These are phyloP conservation scores for Scedosporium apiospermum DNA, from an alignment of 2,329 filamentous ascomycete genomes.

Conservation along the genomic window DNA sequence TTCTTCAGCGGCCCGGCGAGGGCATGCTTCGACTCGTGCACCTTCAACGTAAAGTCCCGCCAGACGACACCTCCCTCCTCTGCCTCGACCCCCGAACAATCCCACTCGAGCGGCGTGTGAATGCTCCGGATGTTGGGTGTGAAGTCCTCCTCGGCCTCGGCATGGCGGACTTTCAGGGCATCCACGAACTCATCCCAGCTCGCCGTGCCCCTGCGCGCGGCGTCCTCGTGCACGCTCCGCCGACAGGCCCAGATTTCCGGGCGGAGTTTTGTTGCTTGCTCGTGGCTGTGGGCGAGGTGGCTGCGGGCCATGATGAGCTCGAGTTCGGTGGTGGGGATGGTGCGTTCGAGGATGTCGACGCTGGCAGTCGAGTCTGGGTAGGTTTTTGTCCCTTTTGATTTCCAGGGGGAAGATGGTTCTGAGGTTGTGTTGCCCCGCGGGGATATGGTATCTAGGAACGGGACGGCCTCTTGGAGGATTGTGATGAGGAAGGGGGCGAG, in stretches of 20 bases:
- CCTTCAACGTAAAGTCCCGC: conserved; percentile 35
- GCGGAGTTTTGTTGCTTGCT: conserved; percentile 11
- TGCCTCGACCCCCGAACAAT: conserved; percentile 30
- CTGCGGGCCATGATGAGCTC: conserved; percentile 24
- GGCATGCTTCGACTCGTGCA: conserved; percentile 58
- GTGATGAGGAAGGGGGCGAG: conserved; percentile 41
- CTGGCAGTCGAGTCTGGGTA: conserved; percentile 38
- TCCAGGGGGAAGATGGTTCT: conserved; percentile 28
- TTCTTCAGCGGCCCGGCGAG: conserved; percentile 51
- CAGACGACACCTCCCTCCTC: conserved; percentile 30
- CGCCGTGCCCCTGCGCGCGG: conserved; percentile 40
- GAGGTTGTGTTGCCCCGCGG: conserved; percentile 19
- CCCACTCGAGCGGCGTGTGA: conserved; percentile 25
- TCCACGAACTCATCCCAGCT: conserved; percentile 54
- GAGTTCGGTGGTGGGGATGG: conserved; percentile 34
- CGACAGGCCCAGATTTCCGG: conserved; percentile 56
- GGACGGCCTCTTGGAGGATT: conserved; percentile 47
- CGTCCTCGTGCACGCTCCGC: conserved; percentile 50
- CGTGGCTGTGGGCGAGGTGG: conserved; percentile 16
- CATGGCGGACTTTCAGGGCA: conserved; percentile 43
- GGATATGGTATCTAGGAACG: conserved; percentile 47
- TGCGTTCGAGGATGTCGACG: conserved; percentile 44
- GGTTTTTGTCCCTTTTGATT: conserved; percentile 36
- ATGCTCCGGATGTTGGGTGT: conserved; percentile 29
- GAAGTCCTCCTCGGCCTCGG: conserved; percentile 28